Evolutionary conservation across 345 rosid genomes (phyloP), one percentile per base, ranked within the genome.

Genomic region (Camelina sativa): DNA sequence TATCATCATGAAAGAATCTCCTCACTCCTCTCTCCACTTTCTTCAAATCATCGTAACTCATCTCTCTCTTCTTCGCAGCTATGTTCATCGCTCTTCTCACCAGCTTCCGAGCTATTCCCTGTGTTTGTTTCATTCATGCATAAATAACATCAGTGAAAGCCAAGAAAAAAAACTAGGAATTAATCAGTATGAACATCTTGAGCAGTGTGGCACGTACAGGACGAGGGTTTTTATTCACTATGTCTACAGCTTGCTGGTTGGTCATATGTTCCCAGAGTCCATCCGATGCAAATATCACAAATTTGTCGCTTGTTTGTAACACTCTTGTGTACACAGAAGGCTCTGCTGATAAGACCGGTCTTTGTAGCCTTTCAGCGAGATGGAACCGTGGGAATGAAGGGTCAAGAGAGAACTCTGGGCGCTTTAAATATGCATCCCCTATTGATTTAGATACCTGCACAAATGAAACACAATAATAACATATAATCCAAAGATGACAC

Each of bases 381-480:
- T 90, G 96, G 38, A 90, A 92, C 60, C 92, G 80, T 1, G 97
- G 97, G 85, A 88, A 90, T 28, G 93, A 87, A 62, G 96, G 88
- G 72, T 86, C 90, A 1, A 92, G 82, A n/a, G 96, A 87, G 79
- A 90, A 92, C 85, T 90, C 97, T 4, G 93, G 92, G 35, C 81
- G 79, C 81, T 95, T 95, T 80, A 95, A 83, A 84, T 90, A 90
- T n/a, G 97, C 97, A 79, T 95, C 99, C 38, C 99, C 99, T 9
- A 92, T 92, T 10, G 99, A 86, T 83, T 97, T 89, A 17, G 97
- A 90, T 15, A 95, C 97, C 99, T 95, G 74, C 64, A 65, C 62
- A 51, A n/a, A 48, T 5, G 4, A 46, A 65, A 50, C 53, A 73
- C 41, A 66, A 47, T 2, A 15, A 34, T 34, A 17, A 30, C 19